Evolutionary conservation across 768 basidiomycete species (phyloP).

Genomic region (Tephrocybe sp.): DNA sequence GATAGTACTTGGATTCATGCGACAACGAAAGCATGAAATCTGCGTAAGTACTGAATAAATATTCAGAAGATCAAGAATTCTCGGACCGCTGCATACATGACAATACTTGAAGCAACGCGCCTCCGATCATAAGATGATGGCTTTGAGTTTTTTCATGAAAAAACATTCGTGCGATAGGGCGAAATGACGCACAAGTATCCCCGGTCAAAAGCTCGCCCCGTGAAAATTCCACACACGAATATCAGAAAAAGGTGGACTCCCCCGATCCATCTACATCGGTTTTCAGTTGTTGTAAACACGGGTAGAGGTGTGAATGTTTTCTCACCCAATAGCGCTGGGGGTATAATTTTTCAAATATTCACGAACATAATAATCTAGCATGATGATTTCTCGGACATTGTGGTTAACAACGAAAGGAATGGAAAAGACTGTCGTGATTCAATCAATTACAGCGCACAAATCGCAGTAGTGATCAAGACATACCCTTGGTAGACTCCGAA

Average conservation of each 20-base stretch:
- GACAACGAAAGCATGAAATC: too few species aligned
- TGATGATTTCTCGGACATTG: not conserved
- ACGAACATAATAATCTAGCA: not conserved
- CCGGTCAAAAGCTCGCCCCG: constrained; percentile 26
- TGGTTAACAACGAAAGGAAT: not conserved
- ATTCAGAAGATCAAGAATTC: too few species aligned
- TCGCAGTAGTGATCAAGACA: not conserved
- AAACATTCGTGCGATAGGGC: too few species aligned
- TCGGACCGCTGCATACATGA: too few species aligned
- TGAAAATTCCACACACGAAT: constrained; percentile 22
- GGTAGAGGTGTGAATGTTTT: too few species aligned
- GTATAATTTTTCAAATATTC: not conserved
- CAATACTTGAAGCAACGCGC: constrained; percentile 14
- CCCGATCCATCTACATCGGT: not conserved
- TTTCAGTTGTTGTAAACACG: not conserved
- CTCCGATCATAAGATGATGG: constrained; percentile 19
- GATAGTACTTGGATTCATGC: constrained; percentile 34
- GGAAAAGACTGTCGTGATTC: not conserved
- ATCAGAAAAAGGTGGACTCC: constrained; percentile 38
- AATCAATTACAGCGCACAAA: not conserved
- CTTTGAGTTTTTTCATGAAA: not conserved
- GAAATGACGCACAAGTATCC: constrained; percentile 29
- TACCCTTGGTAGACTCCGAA: not conserved
- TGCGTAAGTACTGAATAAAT: too few species aligned
- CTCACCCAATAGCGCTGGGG: not conserved